Percentiles rank a stretch among this genome's conserved stretches.
Evolutionary conservation across 345 rosid genomes (phyloP).

Genomic region (Syzygium oleosum): DNA sequence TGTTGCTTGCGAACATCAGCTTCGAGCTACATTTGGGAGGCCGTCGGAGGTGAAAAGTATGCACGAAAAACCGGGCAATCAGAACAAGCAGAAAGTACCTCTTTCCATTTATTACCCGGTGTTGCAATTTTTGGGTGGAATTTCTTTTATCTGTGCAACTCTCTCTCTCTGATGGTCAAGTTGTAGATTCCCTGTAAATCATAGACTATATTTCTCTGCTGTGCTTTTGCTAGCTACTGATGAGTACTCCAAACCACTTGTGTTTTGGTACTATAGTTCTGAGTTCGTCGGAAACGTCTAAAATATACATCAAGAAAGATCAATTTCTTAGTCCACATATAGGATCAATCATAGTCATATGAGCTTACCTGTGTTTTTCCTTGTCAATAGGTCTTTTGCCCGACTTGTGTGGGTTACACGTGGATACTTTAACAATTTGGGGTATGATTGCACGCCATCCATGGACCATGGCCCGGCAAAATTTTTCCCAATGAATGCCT

Average conservation of each 20-base stretch:
- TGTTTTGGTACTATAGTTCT: neutral
- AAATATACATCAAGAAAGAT: neutral
- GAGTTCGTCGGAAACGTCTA: neutral
- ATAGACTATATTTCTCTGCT: neutral
- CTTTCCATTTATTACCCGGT: neutral
- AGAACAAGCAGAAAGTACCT: neutral
- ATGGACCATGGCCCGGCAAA: neutral
- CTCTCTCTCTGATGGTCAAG: neutral
- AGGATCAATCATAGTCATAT: neutral
- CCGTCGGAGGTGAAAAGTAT: neutral
- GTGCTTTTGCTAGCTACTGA: neutral
- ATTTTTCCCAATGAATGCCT: neutral
- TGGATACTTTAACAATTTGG: neutral
- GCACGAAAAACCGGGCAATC: neutral
- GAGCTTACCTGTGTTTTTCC: neutral
- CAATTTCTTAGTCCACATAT: neutral
- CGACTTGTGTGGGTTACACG: neutral
- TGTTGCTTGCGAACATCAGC: neutral
- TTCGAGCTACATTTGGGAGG: neutral
- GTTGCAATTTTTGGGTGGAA: neutral
- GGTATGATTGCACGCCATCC: neutral
- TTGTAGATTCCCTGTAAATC: neutral
- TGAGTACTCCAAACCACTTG: neutral
- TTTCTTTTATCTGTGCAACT: neutral
- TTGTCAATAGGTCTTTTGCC: neutral